A percentile compares a stretch with the other conserved stretches of the same genome.
Evolutionary conservation across 108 stramenopile species (phyloP).

Genomic region (Skeletonema marinoi): DNA sequence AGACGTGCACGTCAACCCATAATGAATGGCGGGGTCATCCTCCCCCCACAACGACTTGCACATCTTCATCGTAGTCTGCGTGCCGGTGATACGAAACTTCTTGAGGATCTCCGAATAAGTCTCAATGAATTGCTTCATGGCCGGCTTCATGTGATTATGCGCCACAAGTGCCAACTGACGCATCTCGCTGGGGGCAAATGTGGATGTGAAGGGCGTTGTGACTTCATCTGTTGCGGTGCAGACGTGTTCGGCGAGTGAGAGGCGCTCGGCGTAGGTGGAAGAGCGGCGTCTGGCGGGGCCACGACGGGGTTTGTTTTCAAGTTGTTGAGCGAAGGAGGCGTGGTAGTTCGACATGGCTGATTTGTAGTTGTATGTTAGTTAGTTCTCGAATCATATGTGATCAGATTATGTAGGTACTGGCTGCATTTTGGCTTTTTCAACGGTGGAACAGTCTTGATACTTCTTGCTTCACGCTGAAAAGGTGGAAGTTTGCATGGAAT

Average conservation of each 20-base stretch:
- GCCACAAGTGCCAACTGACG: conserved; percentile 37
- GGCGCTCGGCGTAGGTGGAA: not conserved
- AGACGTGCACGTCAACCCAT: conserved; percentile 34
- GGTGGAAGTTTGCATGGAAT: no score
- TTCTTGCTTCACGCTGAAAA: no score
- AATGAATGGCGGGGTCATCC: conserved; percentile 25
- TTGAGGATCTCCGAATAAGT: conserved; percentile 26
- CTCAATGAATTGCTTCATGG: conserved; percentile 42
- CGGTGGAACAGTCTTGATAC: no score
- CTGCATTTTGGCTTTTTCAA: no score
- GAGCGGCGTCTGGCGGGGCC: no score
- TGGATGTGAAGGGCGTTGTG: conserved; percentile 7
- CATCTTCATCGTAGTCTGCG: conserved; percentile 46
- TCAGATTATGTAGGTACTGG: no score
- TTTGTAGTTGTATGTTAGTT: no score
- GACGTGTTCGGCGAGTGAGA: conserved; percentile 2
- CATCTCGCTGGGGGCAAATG: conserved; percentile 25
- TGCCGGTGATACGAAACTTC: conserved; percentile 43
- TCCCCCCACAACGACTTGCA: conserved; percentile 25
- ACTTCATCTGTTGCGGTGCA: not conserved
- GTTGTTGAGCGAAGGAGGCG: no score
- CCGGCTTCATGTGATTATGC: conserved; percentile 49
- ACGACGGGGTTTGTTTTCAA: no score
- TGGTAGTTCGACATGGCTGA: no score
- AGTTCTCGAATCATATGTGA: no score